phyloP scores from a whole-genome alignment of 148 eudicot genomes.

The Pharnaceum exiguum region DNA sequence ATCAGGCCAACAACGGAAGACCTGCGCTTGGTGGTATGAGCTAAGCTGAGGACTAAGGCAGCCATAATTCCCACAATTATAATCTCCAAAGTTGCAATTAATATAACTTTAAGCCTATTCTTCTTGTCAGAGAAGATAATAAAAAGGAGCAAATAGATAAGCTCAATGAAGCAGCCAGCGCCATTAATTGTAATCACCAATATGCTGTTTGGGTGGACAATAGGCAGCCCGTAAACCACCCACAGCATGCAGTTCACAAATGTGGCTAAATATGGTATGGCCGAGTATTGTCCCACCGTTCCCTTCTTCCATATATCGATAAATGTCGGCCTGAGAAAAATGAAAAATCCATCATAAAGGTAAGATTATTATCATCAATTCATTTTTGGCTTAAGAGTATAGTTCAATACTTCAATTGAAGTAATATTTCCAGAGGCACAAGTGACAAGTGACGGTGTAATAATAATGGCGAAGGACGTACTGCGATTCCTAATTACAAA shows the following conservation, averaged over 20 bases:
- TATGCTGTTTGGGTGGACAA: conserved; percentile 66
- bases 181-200: conserved; percentile 75
- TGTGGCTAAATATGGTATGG: conserved; percentile 73
- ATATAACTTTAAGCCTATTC: conserved; percentile 38
- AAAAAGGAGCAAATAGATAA: conserved; percentile 49
- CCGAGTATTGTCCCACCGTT: conserved; percentile 77
- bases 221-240: conserved; percentile 77
- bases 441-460: no score
- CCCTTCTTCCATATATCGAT: conserved; percentile 61
- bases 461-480: no score
- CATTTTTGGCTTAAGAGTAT: not conserved
- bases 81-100: conserved; percentile 41
- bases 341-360: not conserved
- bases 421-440: no score
- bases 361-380: not conserved
- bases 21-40: conserved; percentile 51
- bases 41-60: conserved; percentile 38
- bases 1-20: conserved; percentile 63
- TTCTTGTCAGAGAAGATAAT: conserved; percentile 41
- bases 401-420: not conserved
- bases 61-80: conserved; percentile 37
- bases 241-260: conserved; percentile 77
- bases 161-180: conserved; percentile 55
- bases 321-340: conserved; percentile 58
- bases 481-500: no score